Evolutionary conservation across 2,329 filamentous ascomycete genomes (phyloP), one percentile per base, ranked within the genome.

Genomic region (Diaporthe nobilis): DNA sequence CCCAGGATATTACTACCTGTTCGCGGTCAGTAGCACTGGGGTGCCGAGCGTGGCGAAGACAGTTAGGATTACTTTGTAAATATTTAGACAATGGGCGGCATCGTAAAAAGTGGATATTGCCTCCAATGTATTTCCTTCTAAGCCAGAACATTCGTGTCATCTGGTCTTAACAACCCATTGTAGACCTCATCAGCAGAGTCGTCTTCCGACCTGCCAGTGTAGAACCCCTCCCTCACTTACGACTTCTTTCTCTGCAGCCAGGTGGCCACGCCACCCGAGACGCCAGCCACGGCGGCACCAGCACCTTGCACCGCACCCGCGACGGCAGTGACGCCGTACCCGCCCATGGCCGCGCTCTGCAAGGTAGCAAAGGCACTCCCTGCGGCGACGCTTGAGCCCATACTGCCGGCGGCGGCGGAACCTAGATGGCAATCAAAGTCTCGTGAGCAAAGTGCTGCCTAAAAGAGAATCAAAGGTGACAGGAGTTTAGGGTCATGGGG

Each of bases 1-100:
- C 3, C 89, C 89, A 0, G 90, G 89, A 0, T 89, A 86, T 78
- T 91, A 87, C 83, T 87, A 88, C 81, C 79, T 91, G 10, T 91
- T 91, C 80, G 88, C 85, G 0, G 81, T 88, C n/a, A 81, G 87
- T 73, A 77, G 81, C 5, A 79, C 78, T 4, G 88, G 88, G 0
- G 85, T 86, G 1, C 88, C 88, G 0, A 88, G 87, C 77, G 76
- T 87, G 4, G 86, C 85, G 0, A 85, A 84, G 79, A 87, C 83
- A 2, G 79, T 88, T 20, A 82, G 83, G 75, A 74, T 81, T 49
- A 77, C 51, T 25, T 20, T 74, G 65, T 71, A 51, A 53, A 68
- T 68, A 53, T 65, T 20, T 25, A 39, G 61, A 49, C 4, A 49
- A 17, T 17, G 25, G 60, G 34, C 15, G 34, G 25, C 25, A n/a